Conservation (phyloP, 108 stramenopile genomes). For the Cyclostephanos invisitatus region DNA sequence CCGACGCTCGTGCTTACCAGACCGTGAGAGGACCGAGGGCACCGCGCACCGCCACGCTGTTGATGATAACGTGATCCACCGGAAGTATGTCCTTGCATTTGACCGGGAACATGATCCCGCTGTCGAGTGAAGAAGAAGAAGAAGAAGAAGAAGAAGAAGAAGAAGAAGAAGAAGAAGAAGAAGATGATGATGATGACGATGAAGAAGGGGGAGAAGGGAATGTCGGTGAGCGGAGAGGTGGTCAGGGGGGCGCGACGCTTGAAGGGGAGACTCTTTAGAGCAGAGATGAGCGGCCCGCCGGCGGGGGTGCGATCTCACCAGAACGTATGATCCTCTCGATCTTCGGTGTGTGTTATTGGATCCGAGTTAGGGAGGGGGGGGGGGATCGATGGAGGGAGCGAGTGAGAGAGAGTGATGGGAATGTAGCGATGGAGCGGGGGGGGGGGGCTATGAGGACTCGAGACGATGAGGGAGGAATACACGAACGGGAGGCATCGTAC, state of each 20-base stretch:
- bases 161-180: too few relatives aligned
- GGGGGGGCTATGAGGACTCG: too few relatives aligned
- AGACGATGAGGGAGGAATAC: background rate
- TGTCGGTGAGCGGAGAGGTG: background rate
- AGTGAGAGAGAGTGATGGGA: background rate
- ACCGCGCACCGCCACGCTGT: constrained; percentile 69
- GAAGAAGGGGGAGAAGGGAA: background rate
- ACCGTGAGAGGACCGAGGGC: constrained; percentile 79
- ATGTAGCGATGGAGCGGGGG: too few relatives aligned
- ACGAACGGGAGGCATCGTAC: background rate
- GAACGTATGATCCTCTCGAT: constrained; percentile 91
- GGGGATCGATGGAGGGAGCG: too few relatives aligned
- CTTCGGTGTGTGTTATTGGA: constrained; percentile 34
- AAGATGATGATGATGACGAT: background rate
- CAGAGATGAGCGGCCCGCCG: too few relatives aligned
- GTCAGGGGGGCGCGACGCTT: too few relatives aligned
- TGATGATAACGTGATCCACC: constrained; percentile 70
- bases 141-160: background rate
- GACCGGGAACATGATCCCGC: constrained; percentile 88
- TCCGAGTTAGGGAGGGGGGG: too few relatives aligned
- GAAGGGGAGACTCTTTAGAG: too few relatives aligned
- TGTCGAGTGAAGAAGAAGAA: constrained; percentile 20
- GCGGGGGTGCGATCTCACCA: constrained; percentile 53
- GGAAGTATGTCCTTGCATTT: constrained; percentile 78
- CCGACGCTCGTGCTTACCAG: constrained; percentile 39